These are phyloP conservation scores for Lycium barbarum DNA, from an alignment of 257 asterid species.

Conservation along the genomic window DNA sequence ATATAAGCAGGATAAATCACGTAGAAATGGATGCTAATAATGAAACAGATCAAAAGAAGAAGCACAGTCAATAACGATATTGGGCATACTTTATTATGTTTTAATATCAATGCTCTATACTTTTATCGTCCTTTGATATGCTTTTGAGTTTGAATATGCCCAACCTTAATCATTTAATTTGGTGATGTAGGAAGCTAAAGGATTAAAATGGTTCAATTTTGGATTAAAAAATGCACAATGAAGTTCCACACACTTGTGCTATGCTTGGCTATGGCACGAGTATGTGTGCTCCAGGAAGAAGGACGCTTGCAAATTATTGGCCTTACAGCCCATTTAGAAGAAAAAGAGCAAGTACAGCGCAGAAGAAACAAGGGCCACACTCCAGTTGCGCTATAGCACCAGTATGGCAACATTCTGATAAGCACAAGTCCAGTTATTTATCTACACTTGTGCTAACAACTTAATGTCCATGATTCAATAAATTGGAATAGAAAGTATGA, in stretches of 20 bases:
- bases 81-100: slow-evolving; percentile 1
- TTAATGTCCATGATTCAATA: neutral
- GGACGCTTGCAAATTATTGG: slow-evolving; percentile 3
- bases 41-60: slow-evolving; percentile 3
- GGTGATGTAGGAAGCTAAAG: slow-evolving; percentile 2
- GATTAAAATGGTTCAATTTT: neutral
- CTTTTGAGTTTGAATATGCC: neutral
- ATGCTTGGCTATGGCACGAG: neutral
- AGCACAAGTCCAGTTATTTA: neutral
- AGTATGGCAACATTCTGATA: neutral
- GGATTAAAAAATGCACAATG: neutral
- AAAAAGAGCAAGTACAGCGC: neutral
- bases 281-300: neutral
- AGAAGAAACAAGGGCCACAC: neutral
- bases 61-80: neutral
- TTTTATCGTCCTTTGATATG: neutral
- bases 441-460: neutral
- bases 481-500: neutral
- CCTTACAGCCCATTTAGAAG: neutral
- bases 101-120: neutral
- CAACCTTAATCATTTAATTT: neutral
- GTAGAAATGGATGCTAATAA: neutral
- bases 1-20: neutral
- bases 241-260: neutral
- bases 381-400: neutral